A percentile compares a stretch with the other conserved stretches of the same genome.
These are phyloP conservation scores for Favolaschia claudopus DNA, from an alignment of 768 basidiomycete genomes.

Conservation along the genomic window DNA sequence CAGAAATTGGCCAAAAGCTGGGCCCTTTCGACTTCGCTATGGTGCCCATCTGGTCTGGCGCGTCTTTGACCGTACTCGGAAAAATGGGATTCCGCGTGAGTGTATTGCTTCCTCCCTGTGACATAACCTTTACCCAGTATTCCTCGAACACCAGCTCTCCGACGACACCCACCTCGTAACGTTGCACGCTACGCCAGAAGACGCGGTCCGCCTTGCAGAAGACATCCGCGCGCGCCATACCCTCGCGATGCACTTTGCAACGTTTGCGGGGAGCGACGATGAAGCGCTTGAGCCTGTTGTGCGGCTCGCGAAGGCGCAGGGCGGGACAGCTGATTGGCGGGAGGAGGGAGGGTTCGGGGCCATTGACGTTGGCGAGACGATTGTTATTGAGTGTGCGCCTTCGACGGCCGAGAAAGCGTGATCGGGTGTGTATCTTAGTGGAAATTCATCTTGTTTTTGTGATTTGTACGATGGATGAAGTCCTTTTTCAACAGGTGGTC, in stretches of 20 bases:
- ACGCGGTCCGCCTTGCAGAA: conserved; percentile 46
- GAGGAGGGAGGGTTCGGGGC: conserved; percentile 44
- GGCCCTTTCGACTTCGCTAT: conserved; percentile 51
- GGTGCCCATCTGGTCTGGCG: conserved; percentile 55
- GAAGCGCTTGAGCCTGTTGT: conserved; percentile 50
- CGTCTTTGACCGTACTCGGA: conserved; percentile 45
- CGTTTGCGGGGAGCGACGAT: conserved; percentile 49
- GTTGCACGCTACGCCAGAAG: conserved; percentile 49
- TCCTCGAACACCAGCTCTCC: conserved; percentile 26
- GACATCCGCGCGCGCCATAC: conserved; percentile 46
- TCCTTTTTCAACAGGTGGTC: no score
- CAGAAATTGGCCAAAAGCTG: conserved; percentile 47
- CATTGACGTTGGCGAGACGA: conserved; percentile 40
- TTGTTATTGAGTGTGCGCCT: conserved; percentile 10
- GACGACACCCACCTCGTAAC: conserved; percentile 41
- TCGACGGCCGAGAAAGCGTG: no score
- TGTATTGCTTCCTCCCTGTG: no score
- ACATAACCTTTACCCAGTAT: neutral
- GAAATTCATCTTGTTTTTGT: no score
- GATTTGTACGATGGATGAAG: no score
- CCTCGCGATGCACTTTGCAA: conserved; percentile 53
- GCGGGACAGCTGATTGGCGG: conserved; percentile 32
- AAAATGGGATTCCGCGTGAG: conserved; percentile 47
- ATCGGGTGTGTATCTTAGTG: no score
- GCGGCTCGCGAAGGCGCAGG: conserved; percentile 34